A percentile compares a stretch with the other conserved stretches of the same genome.
Evolutionary conservation across 2,329 filamentous ascomycete genomes (phyloP).

Genomic region (Phyllosticta citriasiana): DNA sequence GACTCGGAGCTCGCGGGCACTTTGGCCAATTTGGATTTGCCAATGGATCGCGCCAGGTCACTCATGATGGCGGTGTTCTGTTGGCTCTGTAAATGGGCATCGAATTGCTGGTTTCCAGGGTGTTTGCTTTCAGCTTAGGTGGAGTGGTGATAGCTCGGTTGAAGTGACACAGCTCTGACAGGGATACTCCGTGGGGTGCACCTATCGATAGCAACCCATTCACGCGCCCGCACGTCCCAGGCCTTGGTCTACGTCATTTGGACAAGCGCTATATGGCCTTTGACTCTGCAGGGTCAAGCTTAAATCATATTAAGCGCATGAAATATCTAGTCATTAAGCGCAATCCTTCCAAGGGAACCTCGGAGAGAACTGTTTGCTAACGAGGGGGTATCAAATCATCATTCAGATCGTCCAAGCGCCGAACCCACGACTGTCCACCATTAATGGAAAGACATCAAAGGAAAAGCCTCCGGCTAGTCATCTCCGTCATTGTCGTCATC

Average conservation of each 20-base stretch:
- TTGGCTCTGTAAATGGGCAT: neutral
- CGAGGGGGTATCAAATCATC: slow-evolving; percentile 9
- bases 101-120: neutral
- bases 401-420: neutral
- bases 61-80: slow-evolving; percentile 50
- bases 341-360: neutral
- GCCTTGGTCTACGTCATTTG: neutral
- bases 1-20: slow-evolving; percentile 33
- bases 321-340: neutral
- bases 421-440: neutral
- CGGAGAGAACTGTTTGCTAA: neutral
- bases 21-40: slow-evolving; percentile 55
- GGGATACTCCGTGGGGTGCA: neutral
- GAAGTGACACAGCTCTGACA: neutral
- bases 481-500: neutral
- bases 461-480: neutral
- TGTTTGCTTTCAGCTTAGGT: neutral
- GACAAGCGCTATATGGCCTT: neutral
- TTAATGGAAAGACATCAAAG: neutral
- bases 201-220: neutral
- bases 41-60: slow-evolving; percentile 69
- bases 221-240: neutral
- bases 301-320: neutral
- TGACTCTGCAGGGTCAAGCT: too few relatives aligned
- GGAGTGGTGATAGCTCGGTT: neutral